Base-by-base conservation (phyloP, 805 yeast genomes). In the Myxozyma geophila region DNA sequence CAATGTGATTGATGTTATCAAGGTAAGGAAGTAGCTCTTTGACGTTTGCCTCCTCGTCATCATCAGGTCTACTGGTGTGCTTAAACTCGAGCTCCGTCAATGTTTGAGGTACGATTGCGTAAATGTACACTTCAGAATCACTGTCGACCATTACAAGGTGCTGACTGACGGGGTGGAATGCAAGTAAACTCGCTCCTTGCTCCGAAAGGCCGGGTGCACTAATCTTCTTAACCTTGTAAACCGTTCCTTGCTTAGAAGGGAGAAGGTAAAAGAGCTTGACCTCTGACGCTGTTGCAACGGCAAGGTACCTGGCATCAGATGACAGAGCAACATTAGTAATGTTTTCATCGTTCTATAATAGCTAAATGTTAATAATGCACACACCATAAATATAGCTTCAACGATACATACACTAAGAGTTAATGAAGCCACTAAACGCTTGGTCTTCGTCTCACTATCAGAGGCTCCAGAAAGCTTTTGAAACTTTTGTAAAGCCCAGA, bases 321-420 rank as follows among this genome's bases (percentile, higher is more conserved):
- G 91, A 87, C 47, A 92, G 73, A 9, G 85, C 80, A 63, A 88
- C 90, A 41, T 82, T 77, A 0, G 91, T 79, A 55, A 95, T 87
- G 75, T 89, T 89, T 67, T 91, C 97, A 39, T 89, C 96, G 67
- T 88, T 95, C 53, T 85, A 80, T 1, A 83, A 78, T 39, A 10
- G 23, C 28, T 70, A 90, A 64, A 48, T 35, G 46, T n/a, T 19
- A 47, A 13, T 13, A 15, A 19, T 9, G 7, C 17, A 17, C 9
- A 37, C 10, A 17, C 10, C 15, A 28, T 8, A 57, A 17, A 39
- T 15, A 39, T 17, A 44, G 17, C 9, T 28, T 28, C 5, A 28
- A 5, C 2, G 28, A 10, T n/a, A 47, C 59, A 28, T 23, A 55
- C 63, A 35, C 21, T 51, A 13, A 64, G 52, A 17, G 65, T 49